A percentile compares a stretch with the other conserved stretches of the same genome.
Evolutionary conservation across 345 rosid genomes (phyloP).

Genomic region (Populus deltoides): DNA sequence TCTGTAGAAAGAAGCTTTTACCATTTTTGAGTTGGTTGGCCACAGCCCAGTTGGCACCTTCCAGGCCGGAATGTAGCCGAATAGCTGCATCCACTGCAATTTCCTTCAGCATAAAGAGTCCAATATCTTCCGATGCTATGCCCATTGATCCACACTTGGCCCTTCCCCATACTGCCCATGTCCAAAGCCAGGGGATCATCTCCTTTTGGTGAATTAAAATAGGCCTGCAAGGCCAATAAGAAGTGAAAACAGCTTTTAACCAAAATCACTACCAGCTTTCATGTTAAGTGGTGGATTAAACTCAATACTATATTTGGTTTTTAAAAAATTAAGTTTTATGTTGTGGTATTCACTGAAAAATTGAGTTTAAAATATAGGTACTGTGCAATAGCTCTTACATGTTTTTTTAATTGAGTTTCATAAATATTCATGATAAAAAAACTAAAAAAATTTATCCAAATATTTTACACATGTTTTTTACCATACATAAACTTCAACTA

Average conservation of each 20-base stretch:
- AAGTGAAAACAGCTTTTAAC: not conserved
- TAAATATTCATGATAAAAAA: too few relatives aligned
- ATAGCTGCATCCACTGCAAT: slow-evolving; percentile 23
- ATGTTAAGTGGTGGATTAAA: too few relatives aligned
- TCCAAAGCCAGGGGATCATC: slow-evolving; percentile 26
- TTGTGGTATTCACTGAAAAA: too few relatives aligned
- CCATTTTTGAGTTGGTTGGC: slow-evolving; percentile 25
- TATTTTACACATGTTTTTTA: too few relatives aligned
- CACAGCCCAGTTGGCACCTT: slow-evolving; percentile 29
- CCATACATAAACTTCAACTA: too few relatives aligned
- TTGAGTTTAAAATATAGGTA: fast-evolving
- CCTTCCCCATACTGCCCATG: slow-evolving; percentile 26
- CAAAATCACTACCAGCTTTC: not conserved
- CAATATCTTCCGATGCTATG: slow-evolving; percentile 30
- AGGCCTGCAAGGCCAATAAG: slow-evolving; percentile 7
- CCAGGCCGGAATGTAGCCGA: slow-evolving; percentile 15
- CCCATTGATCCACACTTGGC: slow-evolving; percentile 28
- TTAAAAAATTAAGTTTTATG: too few relatives aligned
- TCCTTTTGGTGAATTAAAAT: slow-evolving; percentile 24
- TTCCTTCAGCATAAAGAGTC: slow-evolving; percentile 17
- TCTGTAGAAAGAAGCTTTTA: not conserved
- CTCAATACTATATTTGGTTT: too few relatives aligned
- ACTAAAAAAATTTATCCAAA: too few relatives aligned
- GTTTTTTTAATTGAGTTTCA: too few relatives aligned
- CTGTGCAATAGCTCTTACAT: too few relatives aligned